phyloP scores from a whole-genome alignment of 805 yeast genomes.

The Wickerhamiella siamensis region DNA sequence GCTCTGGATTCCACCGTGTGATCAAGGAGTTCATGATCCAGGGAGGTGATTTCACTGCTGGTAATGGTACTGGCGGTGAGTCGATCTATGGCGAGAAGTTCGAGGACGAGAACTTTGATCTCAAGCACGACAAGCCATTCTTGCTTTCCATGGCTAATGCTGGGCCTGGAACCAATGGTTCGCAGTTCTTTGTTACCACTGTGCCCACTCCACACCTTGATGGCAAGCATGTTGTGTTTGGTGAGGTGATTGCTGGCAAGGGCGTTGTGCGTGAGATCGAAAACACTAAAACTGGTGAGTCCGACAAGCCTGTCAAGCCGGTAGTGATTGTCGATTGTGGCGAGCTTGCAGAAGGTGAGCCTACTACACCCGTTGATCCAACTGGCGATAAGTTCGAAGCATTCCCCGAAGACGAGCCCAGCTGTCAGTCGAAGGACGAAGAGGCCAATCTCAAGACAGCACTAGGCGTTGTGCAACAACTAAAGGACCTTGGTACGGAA shows the following conservation, averaged over 20 bases:
- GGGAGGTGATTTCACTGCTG: conserved; percentile 81
- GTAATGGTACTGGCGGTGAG: conserved; percentile 68
- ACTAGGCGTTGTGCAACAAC: conserved; percentile 43
- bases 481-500: conserved; percentile 68
- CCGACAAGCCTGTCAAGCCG: conserved; percentile 58
- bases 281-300: conserved; percentile 39
- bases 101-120: conserved; percentile 76
- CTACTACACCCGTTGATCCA: conserved; percentile 44
- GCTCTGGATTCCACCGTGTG: conserved; percentile 80
- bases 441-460: conserved; percentile 30
- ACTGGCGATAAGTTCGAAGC: conserved; percentile 79
- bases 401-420: conserved; percentile 56
- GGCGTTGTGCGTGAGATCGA: conserved; percentile 69
- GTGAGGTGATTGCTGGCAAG: conserved; percentile 76
- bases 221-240: conserved; percentile 94
- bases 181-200: conserved; percentile 89
- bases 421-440: conserved; percentile 35
- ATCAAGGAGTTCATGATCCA: conserved; percentile 84
- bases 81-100: conserved; percentile 73
- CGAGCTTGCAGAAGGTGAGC: conserved; percentile 41
- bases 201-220: conserved; percentile 88
- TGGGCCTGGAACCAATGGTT: conserved; percentile 90
- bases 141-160: conserved; percentile 94
- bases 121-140: conserved; percentile 71
- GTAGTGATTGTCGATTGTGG: conserved; percentile 73